Evolutionary conservation across 2,329 filamentous ascomycete species (phyloP).

Genomic region (Fusarium caatingaense): DNA sequence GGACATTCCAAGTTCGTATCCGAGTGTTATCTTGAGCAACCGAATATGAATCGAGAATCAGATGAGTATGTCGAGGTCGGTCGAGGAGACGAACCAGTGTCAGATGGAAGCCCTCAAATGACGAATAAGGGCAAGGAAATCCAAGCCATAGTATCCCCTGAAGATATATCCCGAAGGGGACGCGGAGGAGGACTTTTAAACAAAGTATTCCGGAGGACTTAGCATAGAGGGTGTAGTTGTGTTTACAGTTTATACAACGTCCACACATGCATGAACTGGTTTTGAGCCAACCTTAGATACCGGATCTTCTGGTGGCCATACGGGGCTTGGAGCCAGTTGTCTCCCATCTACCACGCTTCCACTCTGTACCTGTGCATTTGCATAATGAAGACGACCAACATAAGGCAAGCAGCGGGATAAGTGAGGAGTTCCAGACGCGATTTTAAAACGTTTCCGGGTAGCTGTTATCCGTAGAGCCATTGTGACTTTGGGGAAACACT

Average conservation of each 20-base stretch:
- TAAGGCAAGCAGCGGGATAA: background rate
- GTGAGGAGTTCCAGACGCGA: background rate
- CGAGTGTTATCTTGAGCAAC: slow-evolving; percentile 47
- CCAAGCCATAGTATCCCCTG: slow-evolving; percentile 28
- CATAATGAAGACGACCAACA: background rate
- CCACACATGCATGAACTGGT: slow-evolving; percentile 9
- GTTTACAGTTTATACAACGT: slow-evolving; percentile 9
- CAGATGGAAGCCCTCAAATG: slow-evolving; percentile 32
- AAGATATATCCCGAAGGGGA: slow-evolving; percentile 41
- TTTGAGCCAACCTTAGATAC: background rate
- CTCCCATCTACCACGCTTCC: background rate
- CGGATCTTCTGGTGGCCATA: background rate
- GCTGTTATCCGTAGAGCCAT: too few species aligned
- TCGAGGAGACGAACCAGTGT: slow-evolving; percentile 41
- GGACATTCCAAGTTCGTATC: slow-evolving; percentile 49
- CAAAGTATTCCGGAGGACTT: slow-evolving; percentile 52
- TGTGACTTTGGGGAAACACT: background rate
- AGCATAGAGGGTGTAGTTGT: background rate
- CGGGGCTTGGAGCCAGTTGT: background rate
- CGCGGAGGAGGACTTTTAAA: slow-evolving; percentile 50
- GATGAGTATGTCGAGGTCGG: slow-evolving; percentile 53
- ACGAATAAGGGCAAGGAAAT: slow-evolving; percentile 39
- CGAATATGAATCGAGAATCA: slow-evolving; percentile 42
- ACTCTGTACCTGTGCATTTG: background rate
- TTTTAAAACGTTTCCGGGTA: background rate